Evolutionary conservation across 139 green algal species (phyloP).

Genomic region (Volvox africanus): DNA sequence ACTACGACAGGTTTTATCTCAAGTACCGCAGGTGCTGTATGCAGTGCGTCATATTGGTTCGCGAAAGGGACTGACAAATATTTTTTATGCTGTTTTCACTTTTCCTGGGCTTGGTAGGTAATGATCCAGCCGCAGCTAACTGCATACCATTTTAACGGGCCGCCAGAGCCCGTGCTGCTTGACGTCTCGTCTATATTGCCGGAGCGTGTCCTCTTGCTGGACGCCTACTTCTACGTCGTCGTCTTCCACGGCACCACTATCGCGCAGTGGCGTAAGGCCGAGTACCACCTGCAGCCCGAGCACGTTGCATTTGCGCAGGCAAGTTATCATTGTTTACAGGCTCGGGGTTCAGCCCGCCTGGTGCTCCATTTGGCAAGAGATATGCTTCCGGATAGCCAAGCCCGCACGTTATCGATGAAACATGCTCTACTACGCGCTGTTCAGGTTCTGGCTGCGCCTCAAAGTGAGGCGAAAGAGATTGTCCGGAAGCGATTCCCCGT

Average conservation of each 20-base stretch:
- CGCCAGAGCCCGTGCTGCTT: slow-evolving; percentile 92
- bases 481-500: slow-evolving; percentile 89
- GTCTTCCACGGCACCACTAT: slow-evolving; percentile 93
- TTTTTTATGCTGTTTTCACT: no score
- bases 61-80: no score
- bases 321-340: neutral
- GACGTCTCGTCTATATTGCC: slow-evolving; percentile 95
- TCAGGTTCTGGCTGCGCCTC: slow-evolving; percentile 81
- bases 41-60: no score
- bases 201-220: slow-evolving; percentile 96
- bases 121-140: slow-evolving; percentile 96
- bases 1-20: no score
- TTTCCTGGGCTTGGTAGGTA: slow-evolving; percentile 51
- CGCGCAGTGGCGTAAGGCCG: slow-evolving; percentile 91
- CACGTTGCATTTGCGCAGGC: slow-evolving; percentile 88
- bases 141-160: slow-evolving; percentile 85
- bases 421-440: neutral
- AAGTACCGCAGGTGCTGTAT: no score
- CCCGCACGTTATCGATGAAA: no score
- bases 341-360: no score
- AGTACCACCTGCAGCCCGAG: slow-evolving; percentile 91
- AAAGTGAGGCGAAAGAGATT: slow-evolving; percentile 78
- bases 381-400: no score
- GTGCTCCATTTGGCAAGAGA: no score
- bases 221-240: slow-evolving; percentile 97